Base-by-base conservation (phyloP, 495 filamentous ascomycete genomes). In the Chaetomium cochliodes region DNA sequence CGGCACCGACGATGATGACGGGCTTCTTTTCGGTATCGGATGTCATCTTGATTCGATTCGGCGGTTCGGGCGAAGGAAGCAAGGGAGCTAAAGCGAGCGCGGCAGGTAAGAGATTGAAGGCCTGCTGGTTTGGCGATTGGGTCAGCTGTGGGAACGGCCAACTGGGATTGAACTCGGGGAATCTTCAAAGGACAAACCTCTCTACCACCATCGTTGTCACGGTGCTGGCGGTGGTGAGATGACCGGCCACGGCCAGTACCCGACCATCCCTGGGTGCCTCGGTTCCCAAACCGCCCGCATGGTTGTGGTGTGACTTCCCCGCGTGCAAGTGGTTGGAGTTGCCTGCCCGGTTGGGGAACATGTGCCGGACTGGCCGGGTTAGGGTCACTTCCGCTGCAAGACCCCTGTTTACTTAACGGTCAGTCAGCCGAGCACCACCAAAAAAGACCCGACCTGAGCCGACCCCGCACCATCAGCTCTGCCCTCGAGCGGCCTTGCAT, bases 1-100 rank as follows among this genome's bases (percentile, higher is more conserved):
- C 81, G 46, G 72, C 77, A 61, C 81, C 81, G 57, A 84, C 69
- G 58, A 84, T 81, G 61, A 84, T 79, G 56, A 83, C 80, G 51
- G 79, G 78, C 58, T 76, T 54, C 18, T 50, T 56, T 20, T 26
- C 56, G 42, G 56, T 0, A 13, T 56, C 26, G 16, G 41, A 28
- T 12, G 55, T 23, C 55, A 58, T 58, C 55, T 16, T 58, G 13
- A 22, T 18, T 44, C 37, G 3, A 30, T 25, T 33, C 5, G 62
- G 20, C 60, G n/a, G n/a, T 25, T 18, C 6, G 41, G 53, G 11
- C 41, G 16, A 11, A 44, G 1, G 13, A 46, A 23, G 61, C 8
- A 16, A 20, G 5, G 33, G 33, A 16, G 25, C 13, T 20, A 13
- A 18, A 50, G 47, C 47, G 47, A 12, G 6, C n/a, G 47, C 11